A percentile compares a stretch with the other conserved stretches of the same genome.
Evolutionary conservation across 345 rosid species (phyloP).

Genomic region (Populus alba): DNA sequence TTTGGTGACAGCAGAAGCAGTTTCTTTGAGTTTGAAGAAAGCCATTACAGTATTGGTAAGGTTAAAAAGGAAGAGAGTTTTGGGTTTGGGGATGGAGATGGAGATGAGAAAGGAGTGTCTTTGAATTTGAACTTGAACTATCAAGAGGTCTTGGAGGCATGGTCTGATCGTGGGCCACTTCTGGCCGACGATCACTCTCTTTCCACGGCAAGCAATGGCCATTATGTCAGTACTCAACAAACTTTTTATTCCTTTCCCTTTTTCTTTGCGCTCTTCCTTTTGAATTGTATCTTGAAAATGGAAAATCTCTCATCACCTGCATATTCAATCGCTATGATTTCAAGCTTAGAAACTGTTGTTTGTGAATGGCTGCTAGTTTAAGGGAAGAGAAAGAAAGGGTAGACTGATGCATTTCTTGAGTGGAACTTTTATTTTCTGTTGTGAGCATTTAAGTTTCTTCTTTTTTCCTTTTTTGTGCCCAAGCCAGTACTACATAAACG

Average conservation of each 20-base stretch:
- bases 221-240: slow-evolving; percentile 42
- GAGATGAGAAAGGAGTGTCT: slow-evolving; percentile 24
- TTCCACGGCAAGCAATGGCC: slow-evolving; percentile 28
- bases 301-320: neutral
- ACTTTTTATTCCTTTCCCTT: neutral
- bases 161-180: slow-evolving; percentile 53
- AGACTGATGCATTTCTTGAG: too few relatives aligned
- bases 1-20: neutral
- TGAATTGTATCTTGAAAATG: neutral
- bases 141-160: slow-evolving; percentile 67
- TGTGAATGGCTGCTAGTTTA: too few relatives aligned
- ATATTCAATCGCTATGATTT: too few relatives aligned
- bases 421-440: neutral
- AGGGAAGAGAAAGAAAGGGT: too few relatives aligned
- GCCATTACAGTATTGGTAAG: neutral
- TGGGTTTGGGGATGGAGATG: slow-evolving; percentile 40
- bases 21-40: slow-evolving; percentile 17
- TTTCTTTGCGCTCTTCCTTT: neutral
- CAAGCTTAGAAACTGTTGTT: too few relatives aligned
- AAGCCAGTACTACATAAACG: too few relatives aligned
- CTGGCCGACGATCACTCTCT: slow-evolving; percentile 38
- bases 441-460: neutral
- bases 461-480: too few relatives aligned
- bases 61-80: slow-evolving; percentile 33
- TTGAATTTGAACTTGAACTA: slow-evolving; percentile 69